These are phyloP conservation scores for Ceratorhiza oryzae-sativae DNA, from an alignment of 1,284 basidiomycete genomes.

Conservation along the genomic window DNA sequence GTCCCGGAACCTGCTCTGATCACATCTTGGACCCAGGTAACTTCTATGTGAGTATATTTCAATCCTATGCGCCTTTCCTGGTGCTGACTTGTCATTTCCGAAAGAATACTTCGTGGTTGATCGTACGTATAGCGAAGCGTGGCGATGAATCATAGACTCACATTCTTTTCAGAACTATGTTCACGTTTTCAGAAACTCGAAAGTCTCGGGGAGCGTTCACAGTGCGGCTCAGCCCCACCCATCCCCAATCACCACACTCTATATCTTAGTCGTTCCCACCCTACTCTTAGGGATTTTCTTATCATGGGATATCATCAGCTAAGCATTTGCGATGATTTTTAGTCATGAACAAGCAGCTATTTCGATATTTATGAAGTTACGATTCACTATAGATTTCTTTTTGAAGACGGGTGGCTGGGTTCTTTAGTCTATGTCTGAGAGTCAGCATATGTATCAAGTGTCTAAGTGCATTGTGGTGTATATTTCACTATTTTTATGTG, in stretches of 20 bases:
- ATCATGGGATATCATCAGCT: background rate
- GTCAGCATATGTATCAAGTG: background rate
- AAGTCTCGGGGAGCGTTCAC: constrained; percentile 24
- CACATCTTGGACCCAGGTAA: constrained; percentile 71
- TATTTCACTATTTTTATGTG: background rate
- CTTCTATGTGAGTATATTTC: constrained; percentile 46
- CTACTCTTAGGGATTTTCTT: background rate
- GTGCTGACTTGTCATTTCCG: background rate
- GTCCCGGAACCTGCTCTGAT: constrained; percentile 73
- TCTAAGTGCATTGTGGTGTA: background rate
- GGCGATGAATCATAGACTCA: background rate
- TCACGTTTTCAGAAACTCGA: constrained; percentile 36
- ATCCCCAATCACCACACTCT: background rate
- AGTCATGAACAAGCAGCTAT: constrained; percentile 13
- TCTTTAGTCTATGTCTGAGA: background rate
- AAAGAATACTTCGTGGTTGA: constrained; percentile 38
- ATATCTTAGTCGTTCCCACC: background rate
- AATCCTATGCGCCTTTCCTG: background rate
- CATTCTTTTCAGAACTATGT: constrained; percentile 19
- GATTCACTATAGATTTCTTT: constrained; percentile 15
- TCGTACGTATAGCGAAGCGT: constrained; percentile 20
- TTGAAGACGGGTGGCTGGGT: background rate
- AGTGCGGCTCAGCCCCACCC: constrained; percentile 1
- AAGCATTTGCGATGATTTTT: background rate
- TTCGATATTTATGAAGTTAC: constrained; percentile 36